These are phyloP conservation scores for Asterophora parasitica DNA, from an alignment of 768 basidiomycete species.

Conservation along the genomic window DNA sequence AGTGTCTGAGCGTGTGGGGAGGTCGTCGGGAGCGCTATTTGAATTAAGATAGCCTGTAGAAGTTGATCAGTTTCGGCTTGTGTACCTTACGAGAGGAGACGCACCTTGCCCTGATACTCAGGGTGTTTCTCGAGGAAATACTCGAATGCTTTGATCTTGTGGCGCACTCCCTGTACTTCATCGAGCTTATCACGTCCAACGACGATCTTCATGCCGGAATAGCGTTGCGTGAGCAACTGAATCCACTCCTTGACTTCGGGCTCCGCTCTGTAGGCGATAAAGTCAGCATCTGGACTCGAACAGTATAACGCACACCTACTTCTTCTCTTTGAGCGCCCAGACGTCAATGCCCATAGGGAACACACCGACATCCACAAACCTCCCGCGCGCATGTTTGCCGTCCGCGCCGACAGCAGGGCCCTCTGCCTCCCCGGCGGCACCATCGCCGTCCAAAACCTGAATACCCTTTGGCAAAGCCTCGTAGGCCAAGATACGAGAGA, in stretches of 20 bases:
- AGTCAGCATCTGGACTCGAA: background rate
- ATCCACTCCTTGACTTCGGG: conserved; percentile 84
- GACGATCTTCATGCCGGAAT: conserved; percentile 80
- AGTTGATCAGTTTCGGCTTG: too few relatives aligned
- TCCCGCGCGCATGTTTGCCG: conserved; percentile 32
- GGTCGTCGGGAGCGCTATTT: conserved; percentile 82
- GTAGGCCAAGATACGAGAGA: conserved; percentile 70
- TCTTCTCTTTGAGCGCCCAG: conserved; percentile 56
- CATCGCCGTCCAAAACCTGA: conserved; percentile 43
- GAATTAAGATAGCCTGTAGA: conserved; percentile 69
- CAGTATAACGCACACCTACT: conserved; percentile 32
- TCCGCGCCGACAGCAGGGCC: conserved; percentile 8
- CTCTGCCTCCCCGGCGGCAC: conserved; percentile 16
- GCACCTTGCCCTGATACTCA: conserved; percentile 73
- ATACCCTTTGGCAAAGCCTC: conserved; percentile 85
- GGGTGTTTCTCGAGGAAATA: conserved; percentile 73
- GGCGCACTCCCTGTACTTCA: conserved; percentile 79
- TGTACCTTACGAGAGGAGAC: background rate
- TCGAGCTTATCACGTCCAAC: conserved; percentile 89
- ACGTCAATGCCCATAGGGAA: conserved; percentile 92
- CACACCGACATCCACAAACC: conserved; percentile 83
- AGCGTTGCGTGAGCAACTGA: conserved; percentile 70
- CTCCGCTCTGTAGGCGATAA: conserved; percentile 43
- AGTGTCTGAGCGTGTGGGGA: conserved; percentile 64
- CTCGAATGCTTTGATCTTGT: conserved; percentile 83